These are phyloP conservation scores for Bryoerythrophyllum caledonicum DNA, from an alignment of 225 moss, liverwort and hornwort species.

Conservation along the genomic window DNA sequence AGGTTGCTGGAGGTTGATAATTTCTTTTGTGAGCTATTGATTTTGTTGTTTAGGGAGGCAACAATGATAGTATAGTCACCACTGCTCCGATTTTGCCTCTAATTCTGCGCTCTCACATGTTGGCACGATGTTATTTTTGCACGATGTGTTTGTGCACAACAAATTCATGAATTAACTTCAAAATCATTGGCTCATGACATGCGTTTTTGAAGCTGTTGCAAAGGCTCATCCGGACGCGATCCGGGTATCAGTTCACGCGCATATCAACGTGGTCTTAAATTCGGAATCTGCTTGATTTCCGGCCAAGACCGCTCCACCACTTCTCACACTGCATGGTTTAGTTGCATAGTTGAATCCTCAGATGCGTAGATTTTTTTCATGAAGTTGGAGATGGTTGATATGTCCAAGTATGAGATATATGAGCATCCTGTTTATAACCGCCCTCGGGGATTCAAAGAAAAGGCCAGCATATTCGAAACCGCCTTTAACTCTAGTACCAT, in stretches of 20 bases:
- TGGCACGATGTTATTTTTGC: too few species aligned
- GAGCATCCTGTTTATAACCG: not conserved
- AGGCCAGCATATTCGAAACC: not conserved
- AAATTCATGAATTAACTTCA: too few species aligned
- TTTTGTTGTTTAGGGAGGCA: too few species aligned
- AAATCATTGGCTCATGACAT: not conserved
- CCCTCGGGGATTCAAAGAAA: constrained; percentile 16
- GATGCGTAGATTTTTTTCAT: not conserved
- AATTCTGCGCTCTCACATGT: too few species aligned
- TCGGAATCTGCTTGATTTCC: not conserved
- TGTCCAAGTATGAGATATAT: not conserved
- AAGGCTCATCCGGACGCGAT: not conserved
- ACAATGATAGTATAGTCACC: too few species aligned
- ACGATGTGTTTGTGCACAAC: too few species aligned
- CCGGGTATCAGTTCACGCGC: not conserved
- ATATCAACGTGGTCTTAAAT: not conserved
- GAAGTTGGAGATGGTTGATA: not conserved
- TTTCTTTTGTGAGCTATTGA: too few species aligned
- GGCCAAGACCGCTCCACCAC: not conserved
- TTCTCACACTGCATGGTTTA: not conserved
- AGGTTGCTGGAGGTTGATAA: too few species aligned
- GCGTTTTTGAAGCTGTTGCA: not conserved
- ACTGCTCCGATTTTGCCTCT: too few species aligned
- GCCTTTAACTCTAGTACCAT: not conserved
- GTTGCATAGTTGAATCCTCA: not conserved